A percentile compares a stretch with the other conserved stretches of the same genome.
These are phyloP conservation scores for Lachnellula willkommii DNA, from an alignment of 2,329 filamentous ascomycete genomes.

Conservation along the genomic window DNA sequence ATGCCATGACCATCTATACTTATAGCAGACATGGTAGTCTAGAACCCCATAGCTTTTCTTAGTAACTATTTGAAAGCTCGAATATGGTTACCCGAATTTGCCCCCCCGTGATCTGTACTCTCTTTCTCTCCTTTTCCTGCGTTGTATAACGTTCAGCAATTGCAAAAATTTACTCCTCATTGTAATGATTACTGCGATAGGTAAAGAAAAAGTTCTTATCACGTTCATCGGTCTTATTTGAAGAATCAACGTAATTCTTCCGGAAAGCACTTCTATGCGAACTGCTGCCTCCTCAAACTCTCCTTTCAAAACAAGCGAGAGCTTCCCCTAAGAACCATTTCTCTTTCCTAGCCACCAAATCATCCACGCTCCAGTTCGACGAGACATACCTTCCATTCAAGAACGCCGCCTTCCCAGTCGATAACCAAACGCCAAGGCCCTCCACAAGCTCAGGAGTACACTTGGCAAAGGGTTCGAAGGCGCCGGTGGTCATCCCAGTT, in stretches of 20 bases:
- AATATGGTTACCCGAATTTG: too few relatives aligned
- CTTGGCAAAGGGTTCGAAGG: constrained; percentile 26
- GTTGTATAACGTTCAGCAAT: too few relatives aligned
- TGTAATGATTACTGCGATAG: too few relatives aligned
- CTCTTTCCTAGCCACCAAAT: constrained; percentile 21
- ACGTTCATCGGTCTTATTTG: not conserved
- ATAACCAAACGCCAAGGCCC: constrained; percentile 26
- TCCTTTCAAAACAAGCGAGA: constrained; percentile 7
- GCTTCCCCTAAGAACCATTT: constrained; percentile 11
- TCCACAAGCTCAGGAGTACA: constrained; percentile 30
- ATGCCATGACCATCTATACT: not conserved
- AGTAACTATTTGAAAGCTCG: too few relatives aligned
- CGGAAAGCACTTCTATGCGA: constrained; percentile 2
- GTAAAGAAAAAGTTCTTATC: too few relatives aligned
- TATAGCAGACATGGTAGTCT: not conserved
- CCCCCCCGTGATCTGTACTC: too few relatives aligned
- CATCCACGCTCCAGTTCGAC: constrained; percentile 31
- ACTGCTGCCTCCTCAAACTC: constrained; percentile 14
- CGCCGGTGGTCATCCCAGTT: constrained; percentile 17
- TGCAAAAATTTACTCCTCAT: too few relatives aligned
- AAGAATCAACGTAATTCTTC: not conserved
- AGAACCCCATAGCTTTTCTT: not conserved
- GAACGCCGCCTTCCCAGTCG: constrained; percentile 25
- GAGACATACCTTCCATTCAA: constrained; percentile 27
- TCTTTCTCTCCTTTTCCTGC: too few relatives aligned